Evolutionary conservation across 2,329 filamentous ascomycete species (phyloP).

Genomic region (Rutstroemia sp.): DNA sequence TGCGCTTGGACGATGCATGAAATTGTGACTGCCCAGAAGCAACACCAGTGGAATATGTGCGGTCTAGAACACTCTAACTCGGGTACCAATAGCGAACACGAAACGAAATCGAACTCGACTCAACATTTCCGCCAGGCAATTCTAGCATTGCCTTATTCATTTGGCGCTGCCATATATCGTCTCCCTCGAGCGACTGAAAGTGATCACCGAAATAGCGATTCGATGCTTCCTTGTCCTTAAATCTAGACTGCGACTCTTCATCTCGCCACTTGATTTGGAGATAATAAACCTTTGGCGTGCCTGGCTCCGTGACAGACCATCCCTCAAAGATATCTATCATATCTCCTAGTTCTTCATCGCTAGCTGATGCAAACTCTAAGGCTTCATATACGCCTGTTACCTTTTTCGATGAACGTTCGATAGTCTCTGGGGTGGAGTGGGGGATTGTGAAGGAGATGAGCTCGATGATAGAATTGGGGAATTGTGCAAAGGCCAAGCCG

Average conservation of each 20-base stretch:
- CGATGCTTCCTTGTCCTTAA: background rate
- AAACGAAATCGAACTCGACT: background rate
- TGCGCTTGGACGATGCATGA: no score
- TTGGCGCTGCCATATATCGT: background rate
- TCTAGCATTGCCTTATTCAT: background rate
- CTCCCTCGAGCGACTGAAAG: background rate
- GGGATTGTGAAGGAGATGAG: background rate
- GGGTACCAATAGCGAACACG: conserved; percentile 25
- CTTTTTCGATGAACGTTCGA: background rate
- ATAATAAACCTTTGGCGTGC: background rate
- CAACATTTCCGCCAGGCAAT: background rate
- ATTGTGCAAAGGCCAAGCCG: background rate
- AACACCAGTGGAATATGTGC: no score
- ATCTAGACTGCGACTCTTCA: background rate
- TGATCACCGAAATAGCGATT: background rate
- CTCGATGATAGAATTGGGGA: background rate
- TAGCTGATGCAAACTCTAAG: background rate
- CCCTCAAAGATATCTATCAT: background rate
- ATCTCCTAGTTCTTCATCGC: background rate
- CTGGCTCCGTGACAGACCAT: background rate
- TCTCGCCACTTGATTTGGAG: background rate
- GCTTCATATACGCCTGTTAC: background rate
- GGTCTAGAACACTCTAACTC: no score
- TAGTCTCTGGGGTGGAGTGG: background rate
- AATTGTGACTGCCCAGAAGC: no score